A percentile compares a stretch with the other conserved stretches of the same genome.
phyloP scores from a whole-genome alignment of 495 filamentous ascomycete species.

The Aspergillus funiculosus region DNA sequence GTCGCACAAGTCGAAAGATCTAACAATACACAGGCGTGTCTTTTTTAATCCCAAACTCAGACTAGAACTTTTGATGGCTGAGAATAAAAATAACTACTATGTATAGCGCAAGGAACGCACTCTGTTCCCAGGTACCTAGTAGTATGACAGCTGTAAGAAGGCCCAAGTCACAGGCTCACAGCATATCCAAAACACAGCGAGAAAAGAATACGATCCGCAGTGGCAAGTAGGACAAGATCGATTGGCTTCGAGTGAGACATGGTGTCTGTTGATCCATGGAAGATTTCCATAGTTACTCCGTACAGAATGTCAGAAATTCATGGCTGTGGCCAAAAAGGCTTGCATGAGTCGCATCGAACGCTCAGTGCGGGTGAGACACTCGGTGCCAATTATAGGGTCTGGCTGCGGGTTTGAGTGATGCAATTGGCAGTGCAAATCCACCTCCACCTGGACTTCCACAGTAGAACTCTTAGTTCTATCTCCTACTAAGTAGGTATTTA shows the following conservation, averaged over 20 bases:
- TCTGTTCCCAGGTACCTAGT: slow-evolving; percentile 1
- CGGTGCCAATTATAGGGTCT: slow-evolving; percentile 16
- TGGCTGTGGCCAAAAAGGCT: too few relatives aligned
- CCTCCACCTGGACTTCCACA: background rate
- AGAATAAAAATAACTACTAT: slow-evolving; percentile 15
- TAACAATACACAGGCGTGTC: too few relatives aligned
- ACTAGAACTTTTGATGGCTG: slow-evolving; percentile 5
- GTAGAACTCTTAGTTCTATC: too few relatives aligned
- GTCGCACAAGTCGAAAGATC: background rate
- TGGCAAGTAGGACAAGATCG: slow-evolving; percentile 9
- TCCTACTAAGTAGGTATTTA: too few relatives aligned
- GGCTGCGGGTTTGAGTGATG: background rate
- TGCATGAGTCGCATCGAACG: too few relatives aligned
- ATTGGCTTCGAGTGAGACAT: slow-evolving; percentile 18
- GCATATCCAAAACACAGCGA: slow-evolving; percentile 4
- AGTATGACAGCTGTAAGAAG: too few relatives aligned
- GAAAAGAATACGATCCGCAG: slow-evolving; percentile 2
- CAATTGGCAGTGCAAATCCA: background rate
- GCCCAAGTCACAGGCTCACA: too few relatives aligned
- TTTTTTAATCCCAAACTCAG: too few relatives aligned
- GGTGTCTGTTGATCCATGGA: slow-evolving; percentile 4
- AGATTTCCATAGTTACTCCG: slow-evolving; percentile 1
- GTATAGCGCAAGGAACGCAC: slow-evolving; percentile 1
- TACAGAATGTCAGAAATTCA: background rate
- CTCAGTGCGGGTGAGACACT: slow-evolving; percentile 13